These are phyloP conservation scores for Cydonia oblonga DNA, from an alignment of 331 rosid species.

Conservation along the genomic window DNA sequence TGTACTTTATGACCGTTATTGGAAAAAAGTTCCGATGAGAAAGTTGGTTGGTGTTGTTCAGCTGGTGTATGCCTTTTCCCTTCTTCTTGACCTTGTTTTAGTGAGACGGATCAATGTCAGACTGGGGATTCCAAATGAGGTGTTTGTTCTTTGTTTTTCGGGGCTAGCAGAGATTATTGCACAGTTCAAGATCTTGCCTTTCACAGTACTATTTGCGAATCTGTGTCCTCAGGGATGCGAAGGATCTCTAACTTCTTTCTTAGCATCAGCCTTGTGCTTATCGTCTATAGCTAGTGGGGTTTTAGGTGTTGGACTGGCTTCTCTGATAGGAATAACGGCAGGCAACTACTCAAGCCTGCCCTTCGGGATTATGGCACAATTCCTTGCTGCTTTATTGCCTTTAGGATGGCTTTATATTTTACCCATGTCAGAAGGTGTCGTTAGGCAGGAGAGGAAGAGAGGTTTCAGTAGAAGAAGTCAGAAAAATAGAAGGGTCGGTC, in stretches of 20 bases:
- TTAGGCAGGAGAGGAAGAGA: slow-evolving; percentile 36
- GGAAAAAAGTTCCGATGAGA: slow-evolving; percentile 55
- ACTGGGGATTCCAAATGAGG: slow-evolving; percentile 58
- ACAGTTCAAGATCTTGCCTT: slow-evolving; percentile 79
- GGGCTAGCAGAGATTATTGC: slow-evolving; percentile 68
- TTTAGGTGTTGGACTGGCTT: slow-evolving; percentile 69
- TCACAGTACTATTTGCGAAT: slow-evolving; percentile 53
- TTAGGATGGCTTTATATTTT: slow-evolving; percentile 37
- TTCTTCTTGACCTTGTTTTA: slow-evolving; percentile 63
- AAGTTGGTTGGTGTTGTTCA: slow-evolving; percentile 47
- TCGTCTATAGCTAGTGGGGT: slow-evolving; percentile 69
- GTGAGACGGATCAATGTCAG: slow-evolving; percentile 54
- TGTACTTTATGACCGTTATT: slow-evolving; percentile 40
- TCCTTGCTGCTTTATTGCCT: slow-evolving; percentile 59
- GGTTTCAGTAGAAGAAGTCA: slow-evolving; percentile 44
- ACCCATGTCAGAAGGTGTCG: slow-evolving; percentile 29
- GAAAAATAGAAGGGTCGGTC: slow-evolving; percentile 64
- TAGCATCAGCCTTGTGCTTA: slow-evolving; percentile 57
- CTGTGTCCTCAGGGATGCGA: slow-evolving; percentile 49
- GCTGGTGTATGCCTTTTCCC: slow-evolving; percentile 54
- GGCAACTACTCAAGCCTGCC: slow-evolving; percentile 61
- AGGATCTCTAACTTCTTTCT: slow-evolving; percentile 62
- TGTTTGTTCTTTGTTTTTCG: slow-evolving; percentile 61
- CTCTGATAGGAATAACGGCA: slow-evolving; percentile 46
- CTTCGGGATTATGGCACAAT: slow-evolving; percentile 48